Conservation (phyloP, 139 green algal species). For the Nannochloris sp. region DNA sequence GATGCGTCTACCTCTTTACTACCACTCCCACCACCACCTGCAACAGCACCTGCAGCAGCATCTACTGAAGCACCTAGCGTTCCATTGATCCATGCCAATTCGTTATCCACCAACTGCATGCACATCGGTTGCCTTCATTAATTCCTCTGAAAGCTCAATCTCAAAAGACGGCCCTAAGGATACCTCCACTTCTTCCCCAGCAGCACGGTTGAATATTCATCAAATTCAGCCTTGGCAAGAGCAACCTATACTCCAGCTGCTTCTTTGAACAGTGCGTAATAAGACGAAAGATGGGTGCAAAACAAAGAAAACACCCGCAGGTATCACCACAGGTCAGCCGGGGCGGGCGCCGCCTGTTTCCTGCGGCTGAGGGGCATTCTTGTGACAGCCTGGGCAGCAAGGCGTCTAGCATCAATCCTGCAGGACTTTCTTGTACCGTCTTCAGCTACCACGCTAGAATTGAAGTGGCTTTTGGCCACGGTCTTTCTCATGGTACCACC, state of each 20-base stretch:
- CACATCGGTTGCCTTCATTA: constrained; percentile 22
- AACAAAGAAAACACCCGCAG: not conserved
- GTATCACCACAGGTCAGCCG: not conserved
- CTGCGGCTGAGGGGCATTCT: no score
- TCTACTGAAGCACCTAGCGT: not conserved
- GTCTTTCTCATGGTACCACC: no score
- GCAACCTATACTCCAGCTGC: constrained; percentile 23
- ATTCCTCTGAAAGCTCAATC: constrained; percentile 34
- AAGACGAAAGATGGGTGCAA: not conserved
- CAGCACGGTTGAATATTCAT: not conserved
- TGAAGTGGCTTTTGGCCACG: no score
- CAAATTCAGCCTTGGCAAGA: not conserved
- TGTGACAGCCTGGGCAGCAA: no score
- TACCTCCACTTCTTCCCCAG: constrained; percentile 26
- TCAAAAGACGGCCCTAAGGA: constrained; percentile 12
- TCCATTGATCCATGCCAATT: constrained; percentile 50
- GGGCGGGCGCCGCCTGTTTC: no score
- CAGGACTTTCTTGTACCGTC: constrained; percentile 6
- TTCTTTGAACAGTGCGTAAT: constrained; percentile 14
- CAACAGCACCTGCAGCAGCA: not conserved
- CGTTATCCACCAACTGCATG: constrained; percentile 34
- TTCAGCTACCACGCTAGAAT: no score
- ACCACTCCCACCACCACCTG: no score
- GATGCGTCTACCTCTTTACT: no score
- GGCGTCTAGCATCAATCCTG: not conserved